Evolutionary conservation across 2,329 filamentous ascomycete genomes (phyloP).

Genomic region (Penicillium sp.): DNA sequence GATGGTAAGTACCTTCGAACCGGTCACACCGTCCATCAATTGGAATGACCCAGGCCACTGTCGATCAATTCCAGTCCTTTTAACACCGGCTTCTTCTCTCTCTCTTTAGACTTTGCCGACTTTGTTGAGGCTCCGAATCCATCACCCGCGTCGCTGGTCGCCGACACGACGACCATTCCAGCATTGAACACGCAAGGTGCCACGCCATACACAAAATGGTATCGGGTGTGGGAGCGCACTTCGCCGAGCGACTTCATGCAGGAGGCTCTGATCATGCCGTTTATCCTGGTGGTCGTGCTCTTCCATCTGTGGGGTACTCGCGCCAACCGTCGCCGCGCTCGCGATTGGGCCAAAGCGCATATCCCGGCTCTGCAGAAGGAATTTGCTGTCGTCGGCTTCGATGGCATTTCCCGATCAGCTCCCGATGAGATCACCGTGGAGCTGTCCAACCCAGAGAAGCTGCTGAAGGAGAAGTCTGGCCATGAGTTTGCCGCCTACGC

Average conservation of each 20-base stretch:
- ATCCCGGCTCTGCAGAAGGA: slow-evolving; percentile 67
- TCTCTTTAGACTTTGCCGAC: slow-evolving; percentile 75
- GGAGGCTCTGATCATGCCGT: slow-evolving; percentile 73
- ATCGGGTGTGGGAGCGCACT: slow-evolving; percentile 89
- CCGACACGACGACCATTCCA: slow-evolving; percentile 34
- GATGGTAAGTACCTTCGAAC: slow-evolving; percentile 27
- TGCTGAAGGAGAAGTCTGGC: slow-evolving; percentile 80
- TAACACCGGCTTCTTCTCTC: slow-evolving; percentile 4
- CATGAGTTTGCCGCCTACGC: slow-evolving; percentile 85
- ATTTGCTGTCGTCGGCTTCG: slow-evolving; percentile 82
- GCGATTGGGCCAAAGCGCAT: slow-evolving; percentile 72
- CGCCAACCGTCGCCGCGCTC: slow-evolving; percentile 73
- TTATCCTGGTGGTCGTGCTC: slow-evolving; percentile 67
- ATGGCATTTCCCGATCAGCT: slow-evolving; percentile 45
- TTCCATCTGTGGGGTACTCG: slow-evolving; percentile 77
- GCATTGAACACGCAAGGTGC: slow-evolving; percentile 44
- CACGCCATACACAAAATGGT: slow-evolving; percentile 86
- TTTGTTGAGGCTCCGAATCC: slow-evolving; percentile 75
- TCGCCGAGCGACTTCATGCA: slow-evolving; percentile 76
- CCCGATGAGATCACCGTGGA: slow-evolving; percentile 40
- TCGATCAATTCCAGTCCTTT: slow-evolving; percentile 7
- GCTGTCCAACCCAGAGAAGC: slow-evolving; percentile 46
- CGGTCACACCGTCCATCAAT: no score
- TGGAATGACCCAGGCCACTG: neutral
- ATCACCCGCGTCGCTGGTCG: slow-evolving; percentile 44